Evolutionary conservation across 2,329 filamentous ascomycete species (phyloP).

Genomic region (Tolypocladium sp.): DNA sequence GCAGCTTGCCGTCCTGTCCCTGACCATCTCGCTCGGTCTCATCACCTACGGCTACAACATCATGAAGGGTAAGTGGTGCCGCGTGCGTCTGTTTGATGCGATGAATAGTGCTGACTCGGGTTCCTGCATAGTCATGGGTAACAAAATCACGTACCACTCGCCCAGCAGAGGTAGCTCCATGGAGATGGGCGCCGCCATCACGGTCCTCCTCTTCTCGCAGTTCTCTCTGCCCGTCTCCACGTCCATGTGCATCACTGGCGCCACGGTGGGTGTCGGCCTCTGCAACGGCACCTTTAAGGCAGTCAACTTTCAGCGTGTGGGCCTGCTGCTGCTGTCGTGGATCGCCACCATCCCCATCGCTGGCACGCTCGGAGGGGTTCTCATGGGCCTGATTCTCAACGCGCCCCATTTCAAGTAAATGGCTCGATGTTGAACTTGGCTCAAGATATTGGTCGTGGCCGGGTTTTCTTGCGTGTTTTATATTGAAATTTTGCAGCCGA

Average conservation of each 20-base stretch:
- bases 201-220: constrained; percentile 67
- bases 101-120: neutral
- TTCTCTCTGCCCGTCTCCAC: constrained; percentile 69
- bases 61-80: constrained; percentile 56
- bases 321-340: constrained; percentile 57
- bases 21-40: constrained; percentile 56
- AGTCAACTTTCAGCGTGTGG: constrained; percentile 68
- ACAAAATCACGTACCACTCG: constrained; percentile 67
- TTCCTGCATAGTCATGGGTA: constrained; percentile 57
- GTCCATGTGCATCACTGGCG: constrained; percentile 72
- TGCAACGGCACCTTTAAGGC: constrained; percentile 65
- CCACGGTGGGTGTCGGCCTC: constrained; percentile 68
- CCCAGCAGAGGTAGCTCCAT: constrained; percentile 50
- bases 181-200: constrained; percentile 73
- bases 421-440: neutral
- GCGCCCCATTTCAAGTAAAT: constrained; percentile 22
- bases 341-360: constrained; percentile 34
- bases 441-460: neutral
- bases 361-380: constrained; percentile 28
- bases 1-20: constrained; percentile 63
- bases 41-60: constrained; percentile 76
- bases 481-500: neutral
- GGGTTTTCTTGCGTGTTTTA: neutral
- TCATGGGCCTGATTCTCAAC: constrained; percentile 31
- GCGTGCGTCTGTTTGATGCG: neutral